A percentile compares a stretch with the other conserved stretches of the same genome.
These are phyloP conservation scores for Adansonia madagascariensis DNA, from an alignment of 441 rosid genomes.

Conservation along the genomic window DNA sequence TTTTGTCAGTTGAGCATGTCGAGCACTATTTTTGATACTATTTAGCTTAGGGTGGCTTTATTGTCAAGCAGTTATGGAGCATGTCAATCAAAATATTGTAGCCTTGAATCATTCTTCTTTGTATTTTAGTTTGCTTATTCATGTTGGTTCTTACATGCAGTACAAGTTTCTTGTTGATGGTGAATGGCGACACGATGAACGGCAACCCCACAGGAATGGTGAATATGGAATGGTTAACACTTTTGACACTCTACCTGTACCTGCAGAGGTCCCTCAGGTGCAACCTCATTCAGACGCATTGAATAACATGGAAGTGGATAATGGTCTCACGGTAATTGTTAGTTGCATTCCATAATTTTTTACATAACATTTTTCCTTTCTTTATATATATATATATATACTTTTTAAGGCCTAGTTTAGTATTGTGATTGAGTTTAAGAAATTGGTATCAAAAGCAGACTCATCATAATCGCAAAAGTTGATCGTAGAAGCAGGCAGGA, in stretches of 20 bases:
- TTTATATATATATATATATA: background rate
- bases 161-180: constrained; percentile 73
- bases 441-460: background rate
- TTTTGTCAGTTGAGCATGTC: constrained; percentile 6
- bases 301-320: constrained; percentile 78
- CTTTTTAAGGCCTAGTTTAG: background rate
- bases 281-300: constrained; percentile 45
- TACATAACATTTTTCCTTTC: background rate
- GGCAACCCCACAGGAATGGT: constrained; percentile 45
- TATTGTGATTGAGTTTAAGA: background rate
- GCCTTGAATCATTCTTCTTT: background rate
- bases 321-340: constrained; percentile 49
- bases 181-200: constrained; percentile 68
- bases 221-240: constrained; percentile 74
- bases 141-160: constrained; percentile 34
- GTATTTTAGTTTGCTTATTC: constrained; percentile 17
- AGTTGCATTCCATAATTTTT: constrained; percentile 13
- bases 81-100: background rate
- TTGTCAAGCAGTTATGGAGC: background rate
- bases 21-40: background rate
- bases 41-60: background rate
- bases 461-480: background rate
- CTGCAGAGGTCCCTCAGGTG: constrained; percentile 45
- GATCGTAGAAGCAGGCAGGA: background rate
- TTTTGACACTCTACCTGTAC: constrained; percentile 55